Base-by-base conservation (phyloP, 352 stramenopile genomes). In the Phytophthora cryptogea region DNA sequence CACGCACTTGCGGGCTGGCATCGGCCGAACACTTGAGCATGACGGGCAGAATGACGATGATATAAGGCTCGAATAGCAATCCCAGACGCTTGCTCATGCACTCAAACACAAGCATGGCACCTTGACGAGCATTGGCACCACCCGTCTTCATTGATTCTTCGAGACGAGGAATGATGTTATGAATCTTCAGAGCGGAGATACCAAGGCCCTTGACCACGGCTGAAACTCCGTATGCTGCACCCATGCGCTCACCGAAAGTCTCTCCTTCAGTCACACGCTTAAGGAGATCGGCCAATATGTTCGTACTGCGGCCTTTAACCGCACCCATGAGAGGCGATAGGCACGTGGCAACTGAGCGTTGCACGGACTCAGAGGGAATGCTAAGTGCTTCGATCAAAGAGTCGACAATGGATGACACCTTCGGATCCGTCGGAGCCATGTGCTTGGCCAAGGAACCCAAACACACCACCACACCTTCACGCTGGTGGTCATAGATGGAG, bases 141-240 rank as follows among this genome's bases (percentile, higher is more conserved):
- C 72, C 78, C 13, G 57, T 76, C 67, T 93, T 92, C 83, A 94
- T 94, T 10, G 74, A 67, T 20, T 94, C 85, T 42, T 95, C 87
- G 13, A 95, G 72, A 30, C 76, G 96, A 72, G 89, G 90, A 37
- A 99, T 98, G 59, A 99, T 86, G 42, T 96, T 83, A 69, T 98
- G 97, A 58, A 98, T 96, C 73, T 99, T 99, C 9, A 99, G 77
- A 35, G 92, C 86, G 37, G 95, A 95, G 61, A 99, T 99, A 59
- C 98, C 97, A 65, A 99, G 93, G 5, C 98, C 98, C 82, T 99
- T 99, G 1, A 99, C 90, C n/a, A 98, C 89, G 32, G 97, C 97
- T 23, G 97, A 98, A 47, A 99, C 88, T 56, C 97, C 98, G 47
- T 98, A 98, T 1, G 97, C 97, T 35, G 95, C 97, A 40, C 97